phyloP scores from a whole-genome alignment of 352 stramenopile species.

The Phytophthora tubulina region DNA sequence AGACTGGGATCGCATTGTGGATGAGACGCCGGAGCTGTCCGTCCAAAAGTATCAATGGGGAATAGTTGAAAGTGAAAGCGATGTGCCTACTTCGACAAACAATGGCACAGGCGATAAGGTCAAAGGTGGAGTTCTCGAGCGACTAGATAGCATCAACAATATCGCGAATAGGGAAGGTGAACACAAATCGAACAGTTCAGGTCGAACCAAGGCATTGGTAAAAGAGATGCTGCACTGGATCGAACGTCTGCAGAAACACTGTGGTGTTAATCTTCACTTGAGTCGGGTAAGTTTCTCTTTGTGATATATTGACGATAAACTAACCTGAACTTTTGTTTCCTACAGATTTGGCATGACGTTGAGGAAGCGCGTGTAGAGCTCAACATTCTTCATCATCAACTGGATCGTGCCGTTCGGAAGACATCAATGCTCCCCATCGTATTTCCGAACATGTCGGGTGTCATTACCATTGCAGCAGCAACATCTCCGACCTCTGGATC shows the following conservation, averaged over 20 bases:
- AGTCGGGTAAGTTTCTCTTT: slow-evolving; percentile 51
- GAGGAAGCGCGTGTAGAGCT: slow-evolving; percentile 82
- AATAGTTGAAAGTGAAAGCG: slow-evolving; percentile 29
- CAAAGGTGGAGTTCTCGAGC: slow-evolving; percentile 5
- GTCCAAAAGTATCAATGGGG: slow-evolving; percentile 69
- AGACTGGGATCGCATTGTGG: slow-evolving; percentile 68
- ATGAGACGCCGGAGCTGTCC: slow-evolving; percentile 68
- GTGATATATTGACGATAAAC: not conserved
- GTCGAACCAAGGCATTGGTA: slow-evolving; percentile 57
- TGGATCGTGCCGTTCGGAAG: slow-evolving; percentile 57
- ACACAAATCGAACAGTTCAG: not conserved
- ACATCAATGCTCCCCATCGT: slow-evolving; percentile 25
- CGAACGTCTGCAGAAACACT: slow-evolving; percentile 82
- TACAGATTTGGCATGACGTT: slow-evolving; percentile 85
- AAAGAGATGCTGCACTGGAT: slow-evolving; percentile 86
- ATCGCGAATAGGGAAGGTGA: not conserved
- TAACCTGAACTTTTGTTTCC: not conserved
- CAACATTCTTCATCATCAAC: slow-evolving; percentile 76
- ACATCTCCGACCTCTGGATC: slow-evolving; percentile 15
- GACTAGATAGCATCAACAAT: slow-evolving; percentile 4
- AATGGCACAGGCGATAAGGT: slow-evolving; percentile 30
- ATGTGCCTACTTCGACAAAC: not conserved
- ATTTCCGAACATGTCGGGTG: slow-evolving; percentile 13
- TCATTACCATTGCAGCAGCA: slow-evolving; percentile 28
- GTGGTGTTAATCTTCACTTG: slow-evolving; percentile 77